Evolutionary conservation across 495 filamentous ascomycete genomes (phyloP).

Genomic region (Aspergillus coremiiformis): DNA sequence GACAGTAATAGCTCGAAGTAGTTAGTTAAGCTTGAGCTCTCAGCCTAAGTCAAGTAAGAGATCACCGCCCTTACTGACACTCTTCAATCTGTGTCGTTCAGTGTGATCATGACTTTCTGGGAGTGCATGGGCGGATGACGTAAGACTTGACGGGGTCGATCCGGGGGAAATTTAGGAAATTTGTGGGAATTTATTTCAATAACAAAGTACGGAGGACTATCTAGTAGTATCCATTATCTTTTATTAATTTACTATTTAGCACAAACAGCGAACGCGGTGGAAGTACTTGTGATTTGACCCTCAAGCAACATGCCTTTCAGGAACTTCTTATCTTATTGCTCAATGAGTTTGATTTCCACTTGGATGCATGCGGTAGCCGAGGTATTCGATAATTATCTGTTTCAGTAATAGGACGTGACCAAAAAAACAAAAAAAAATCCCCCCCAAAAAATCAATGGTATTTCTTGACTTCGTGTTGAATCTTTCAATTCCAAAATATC

Average conservation of each 20-base stretch:
- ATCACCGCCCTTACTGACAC: neutral
- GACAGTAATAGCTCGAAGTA: neutral
- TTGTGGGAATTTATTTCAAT: too few species aligned
- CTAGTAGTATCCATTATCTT: too few species aligned
- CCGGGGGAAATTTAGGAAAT: too few species aligned
- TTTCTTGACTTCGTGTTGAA: too few species aligned
- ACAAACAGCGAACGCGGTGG: constrained; percentile 24
- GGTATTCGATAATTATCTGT: neutral
- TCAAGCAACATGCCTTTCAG: neutral
- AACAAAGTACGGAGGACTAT: too few species aligned
- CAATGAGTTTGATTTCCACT: neutral
- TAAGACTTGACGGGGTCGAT: constrained; percentile 31
- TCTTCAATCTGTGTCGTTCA: neutral
- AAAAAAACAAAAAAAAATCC: neutral
- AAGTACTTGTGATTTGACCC: neutral
- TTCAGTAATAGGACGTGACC: neutral
- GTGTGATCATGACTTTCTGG: neutral
- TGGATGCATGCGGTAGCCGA: neutral
- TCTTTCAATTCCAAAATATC: too few species aligned
- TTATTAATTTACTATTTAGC: too few species aligned
- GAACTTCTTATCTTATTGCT: neutral
- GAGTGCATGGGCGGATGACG: constrained; percentile 31
- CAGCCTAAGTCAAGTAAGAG: neutral
- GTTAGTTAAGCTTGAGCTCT: neutral
- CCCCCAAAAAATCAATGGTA: neutral